Conservation (phyloP, 768 basidiomycete species). For the Psilocybe sp. region DNA sequence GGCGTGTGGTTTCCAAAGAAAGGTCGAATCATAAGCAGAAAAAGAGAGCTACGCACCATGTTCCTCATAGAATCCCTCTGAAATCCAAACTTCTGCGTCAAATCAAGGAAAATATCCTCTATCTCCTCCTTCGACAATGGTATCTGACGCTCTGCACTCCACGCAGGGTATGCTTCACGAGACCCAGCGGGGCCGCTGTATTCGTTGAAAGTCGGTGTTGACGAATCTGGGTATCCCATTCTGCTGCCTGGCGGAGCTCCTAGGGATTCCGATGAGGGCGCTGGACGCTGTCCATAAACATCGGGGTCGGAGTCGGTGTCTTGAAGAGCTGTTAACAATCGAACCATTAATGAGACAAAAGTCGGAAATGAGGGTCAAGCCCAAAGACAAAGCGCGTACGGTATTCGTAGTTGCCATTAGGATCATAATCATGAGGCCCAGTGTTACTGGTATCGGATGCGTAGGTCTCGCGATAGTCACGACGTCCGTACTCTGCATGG, state of each 20-base stretch:
- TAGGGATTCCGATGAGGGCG: slow-evolving; percentile 76
- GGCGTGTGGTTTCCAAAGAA: not conserved
- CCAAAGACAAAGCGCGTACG: slow-evolving; percentile 33
- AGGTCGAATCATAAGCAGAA: not conserved
- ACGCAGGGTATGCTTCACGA: slow-evolving; percentile 90
- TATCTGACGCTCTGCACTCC: slow-evolving; percentile 88
- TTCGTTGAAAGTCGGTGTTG: slow-evolving; percentile 73
- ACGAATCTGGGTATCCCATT: slow-evolving; percentile 62
- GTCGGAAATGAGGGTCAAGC: slow-evolving; percentile 6
- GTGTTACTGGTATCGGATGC: slow-evolving; percentile 69
- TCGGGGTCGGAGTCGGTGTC: slow-evolving; percentile 85
- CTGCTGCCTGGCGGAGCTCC: slow-evolving; percentile 47
- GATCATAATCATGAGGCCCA: slow-evolving; percentile 67
- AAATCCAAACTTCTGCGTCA: slow-evolving; percentile 98
- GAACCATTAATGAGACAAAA: slow-evolving; percentile 18
- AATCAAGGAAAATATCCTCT: slow-evolving; percentile 95
- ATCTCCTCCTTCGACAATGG: slow-evolving; percentile 99
- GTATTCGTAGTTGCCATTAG: slow-evolving; percentile 64
- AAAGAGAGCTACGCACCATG: slow-evolving; percentile 55
- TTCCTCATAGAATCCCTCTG: slow-evolving; percentile 94
- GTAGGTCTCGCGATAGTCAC: slow-evolving; percentile 55
- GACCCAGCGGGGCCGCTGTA: slow-evolving; percentile 51
- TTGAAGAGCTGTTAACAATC: slow-evolving; percentile 50
- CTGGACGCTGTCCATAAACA: slow-evolving; percentile 66
- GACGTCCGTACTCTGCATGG: slow-evolving; percentile 58